These are phyloP conservation scores for Strigomonas culicis DNA, from an alignment of 208 protist species.

Conservation along the genomic window DNA sequence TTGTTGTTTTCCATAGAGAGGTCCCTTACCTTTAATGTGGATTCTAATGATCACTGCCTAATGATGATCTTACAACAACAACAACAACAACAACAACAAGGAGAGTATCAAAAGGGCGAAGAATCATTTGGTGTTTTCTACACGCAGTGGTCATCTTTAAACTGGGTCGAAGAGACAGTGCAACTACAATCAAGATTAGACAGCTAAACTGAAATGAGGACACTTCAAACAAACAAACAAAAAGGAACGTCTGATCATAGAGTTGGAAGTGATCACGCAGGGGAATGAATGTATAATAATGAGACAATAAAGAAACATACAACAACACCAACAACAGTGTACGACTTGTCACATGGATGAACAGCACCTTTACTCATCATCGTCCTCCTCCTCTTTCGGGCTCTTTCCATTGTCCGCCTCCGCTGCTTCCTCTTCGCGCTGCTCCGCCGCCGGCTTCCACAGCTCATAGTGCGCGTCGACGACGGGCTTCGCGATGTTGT, in stretches of 20 bases:
- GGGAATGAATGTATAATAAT: conserved; percentile 5
- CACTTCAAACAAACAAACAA: neutral
- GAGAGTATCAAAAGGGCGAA: no score
- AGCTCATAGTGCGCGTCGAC: conserved; percentile 49
- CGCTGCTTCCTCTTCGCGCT: conserved; percentile 18
- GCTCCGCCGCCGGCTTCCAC: conserved; percentile 17
- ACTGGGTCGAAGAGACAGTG: neutral
- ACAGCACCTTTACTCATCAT: conserved; percentile 5
- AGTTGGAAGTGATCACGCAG: no score
- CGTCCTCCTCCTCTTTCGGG: conserved; percentile 14
- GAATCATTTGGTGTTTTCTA: no score
- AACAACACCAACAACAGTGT: neutral
- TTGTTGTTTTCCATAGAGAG: no score
- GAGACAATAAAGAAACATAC: neutral
- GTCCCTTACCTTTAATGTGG: no score
- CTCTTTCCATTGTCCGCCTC: conserved; percentile 13
- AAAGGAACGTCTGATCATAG: neutral
- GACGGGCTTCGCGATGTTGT: conserved; percentile 58
- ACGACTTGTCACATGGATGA: no score
- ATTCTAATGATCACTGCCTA: no score
- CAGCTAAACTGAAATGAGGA: neutral
- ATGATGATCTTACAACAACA: no score
- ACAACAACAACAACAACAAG: no score
- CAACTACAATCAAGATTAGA: conserved; percentile 12
- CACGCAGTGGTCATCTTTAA: no score